Conservation (phyloP, 495 filamentous ascomycete species). For the Lasiosphaeria miniovina region DNA sequence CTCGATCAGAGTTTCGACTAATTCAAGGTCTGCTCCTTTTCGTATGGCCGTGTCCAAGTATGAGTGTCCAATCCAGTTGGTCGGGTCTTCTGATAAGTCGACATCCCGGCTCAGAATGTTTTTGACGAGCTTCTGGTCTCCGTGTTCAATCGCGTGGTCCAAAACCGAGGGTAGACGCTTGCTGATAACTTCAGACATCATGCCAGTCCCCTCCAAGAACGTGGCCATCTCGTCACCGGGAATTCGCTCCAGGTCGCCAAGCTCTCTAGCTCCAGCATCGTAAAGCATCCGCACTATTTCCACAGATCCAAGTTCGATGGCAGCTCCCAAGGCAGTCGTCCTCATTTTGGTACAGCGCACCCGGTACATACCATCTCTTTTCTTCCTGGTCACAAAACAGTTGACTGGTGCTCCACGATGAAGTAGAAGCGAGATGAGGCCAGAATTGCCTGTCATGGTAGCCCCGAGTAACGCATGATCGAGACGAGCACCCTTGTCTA, state of each 20-base stretch:
- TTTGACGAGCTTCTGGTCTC: too few species aligned
- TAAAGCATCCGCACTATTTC: background rate
- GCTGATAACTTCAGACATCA: background rate
- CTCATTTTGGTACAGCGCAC: too few species aligned
- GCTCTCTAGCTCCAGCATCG: background rate
- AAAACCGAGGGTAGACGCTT: background rate
- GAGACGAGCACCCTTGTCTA: background rate
- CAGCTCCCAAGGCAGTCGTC: background rate
- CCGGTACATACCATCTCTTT: too few species aligned
- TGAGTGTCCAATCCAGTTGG: too few species aligned
- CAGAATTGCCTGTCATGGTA: background rate
- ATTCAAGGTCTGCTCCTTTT: too few species aligned
- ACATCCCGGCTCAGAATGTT: too few species aligned
- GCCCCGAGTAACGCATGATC: background rate
- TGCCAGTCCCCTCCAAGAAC: background rate
- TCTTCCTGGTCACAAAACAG: background rate
- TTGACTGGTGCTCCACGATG: background rate
- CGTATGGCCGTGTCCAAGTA: too few species aligned
- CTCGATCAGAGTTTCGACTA: too few species aligned
- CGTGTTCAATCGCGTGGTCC: background rate
- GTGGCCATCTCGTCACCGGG: background rate
- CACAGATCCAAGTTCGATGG: background rate
- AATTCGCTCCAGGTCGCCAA: background rate
- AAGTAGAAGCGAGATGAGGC: background rate
- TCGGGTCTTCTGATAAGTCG: too few species aligned